Conservation (phyloP, 2,329 filamentous ascomycete genomes). For the Aspergillus fructus region DNA sequence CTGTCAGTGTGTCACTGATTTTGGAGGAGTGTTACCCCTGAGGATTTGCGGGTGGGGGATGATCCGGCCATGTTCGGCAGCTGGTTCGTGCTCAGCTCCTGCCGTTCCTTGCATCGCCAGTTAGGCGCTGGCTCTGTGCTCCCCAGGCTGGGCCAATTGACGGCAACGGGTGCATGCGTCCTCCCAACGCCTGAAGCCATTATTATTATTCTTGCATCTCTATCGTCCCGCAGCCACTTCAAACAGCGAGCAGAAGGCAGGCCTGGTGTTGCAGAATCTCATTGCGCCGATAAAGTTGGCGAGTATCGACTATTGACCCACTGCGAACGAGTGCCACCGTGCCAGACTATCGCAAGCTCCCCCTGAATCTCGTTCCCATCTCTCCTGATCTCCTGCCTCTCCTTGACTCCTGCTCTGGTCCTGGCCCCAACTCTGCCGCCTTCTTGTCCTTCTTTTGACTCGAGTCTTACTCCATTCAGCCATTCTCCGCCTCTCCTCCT, state of each 20-base stretch:
- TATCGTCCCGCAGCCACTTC: no score
- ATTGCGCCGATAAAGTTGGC: not conserved
- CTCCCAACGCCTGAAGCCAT: no score
- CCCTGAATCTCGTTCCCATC: not conserved
- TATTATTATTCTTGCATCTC: no score
- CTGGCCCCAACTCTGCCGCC: not conserved
- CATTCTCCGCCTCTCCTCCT: not conserved
- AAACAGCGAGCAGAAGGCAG: no score
- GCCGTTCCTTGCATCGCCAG: not conserved
- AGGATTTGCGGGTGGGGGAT: slow-evolving; percentile 1
- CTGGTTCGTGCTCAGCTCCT: not conserved
- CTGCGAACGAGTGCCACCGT: not conserved
- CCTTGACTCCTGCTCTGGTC: not conserved
- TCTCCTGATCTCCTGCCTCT: not conserved
- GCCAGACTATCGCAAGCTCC: not conserved
- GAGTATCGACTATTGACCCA: not conserved
- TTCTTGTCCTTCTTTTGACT: not conserved
- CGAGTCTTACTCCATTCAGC: slow-evolving; percentile 1
- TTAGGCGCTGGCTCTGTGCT: not conserved
- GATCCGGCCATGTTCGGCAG: not conserved
- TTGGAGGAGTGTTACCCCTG: slow-evolving; percentile 1
- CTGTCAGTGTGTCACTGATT: no score
- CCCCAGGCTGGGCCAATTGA: no score
- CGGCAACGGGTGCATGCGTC: no score
- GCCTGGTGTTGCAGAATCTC: not conserved